phyloP scores from a whole-genome alignment of 495 filamentous ascomycete species.

The Annulohypoxylon nitens region DNA sequence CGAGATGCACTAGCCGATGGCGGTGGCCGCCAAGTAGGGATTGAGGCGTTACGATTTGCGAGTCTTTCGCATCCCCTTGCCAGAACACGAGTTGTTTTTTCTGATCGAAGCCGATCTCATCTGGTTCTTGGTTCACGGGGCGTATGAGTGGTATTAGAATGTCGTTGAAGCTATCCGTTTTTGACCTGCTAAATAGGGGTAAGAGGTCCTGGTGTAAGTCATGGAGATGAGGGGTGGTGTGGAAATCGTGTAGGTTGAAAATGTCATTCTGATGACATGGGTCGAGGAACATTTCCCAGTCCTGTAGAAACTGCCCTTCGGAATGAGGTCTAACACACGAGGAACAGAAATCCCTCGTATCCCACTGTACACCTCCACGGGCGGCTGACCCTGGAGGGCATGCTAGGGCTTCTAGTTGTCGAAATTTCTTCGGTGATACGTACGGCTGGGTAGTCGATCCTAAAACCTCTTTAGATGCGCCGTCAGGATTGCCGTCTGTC shows the following conservation, averaged over 20 bases:
- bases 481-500: constrained; percentile 12
- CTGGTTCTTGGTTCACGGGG: constrained; percentile 67
- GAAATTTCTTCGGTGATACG: constrained; percentile 62
- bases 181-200: constrained; percentile 81
- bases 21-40: constrained; percentile 59
- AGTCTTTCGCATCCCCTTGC: constrained; percentile 65
- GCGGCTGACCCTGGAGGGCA: constrained; percentile 71
- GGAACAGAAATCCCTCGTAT: constrained; percentile 69
- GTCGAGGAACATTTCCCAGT: constrained; percentile 74
- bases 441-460: constrained; percentile 41
- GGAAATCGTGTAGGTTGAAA: constrained; percentile 76
- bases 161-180: constrained; percentile 72
- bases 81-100: constrained; percentile 71
- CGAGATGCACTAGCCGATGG: constrained; percentile 72
- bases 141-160: constrained; percentile 88
- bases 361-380: constrained; percentile 66
- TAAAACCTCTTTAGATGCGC: constrained; percentile 5
- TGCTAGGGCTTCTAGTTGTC: constrained; percentile 61
- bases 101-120: constrained; percentile 60
- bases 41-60: constrained; percentile 52
- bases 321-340: constrained; percentile 76
- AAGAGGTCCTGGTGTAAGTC: constrained; percentile 72
- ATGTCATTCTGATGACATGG: constrained; percentile 87
- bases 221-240: constrained; percentile 73
- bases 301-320: constrained; percentile 71